These are phyloP conservation scores for Geosmithia putterillii DNA, from an alignment of 2,329 filamentous ascomycete genomes.

Conservation along the genomic window DNA sequence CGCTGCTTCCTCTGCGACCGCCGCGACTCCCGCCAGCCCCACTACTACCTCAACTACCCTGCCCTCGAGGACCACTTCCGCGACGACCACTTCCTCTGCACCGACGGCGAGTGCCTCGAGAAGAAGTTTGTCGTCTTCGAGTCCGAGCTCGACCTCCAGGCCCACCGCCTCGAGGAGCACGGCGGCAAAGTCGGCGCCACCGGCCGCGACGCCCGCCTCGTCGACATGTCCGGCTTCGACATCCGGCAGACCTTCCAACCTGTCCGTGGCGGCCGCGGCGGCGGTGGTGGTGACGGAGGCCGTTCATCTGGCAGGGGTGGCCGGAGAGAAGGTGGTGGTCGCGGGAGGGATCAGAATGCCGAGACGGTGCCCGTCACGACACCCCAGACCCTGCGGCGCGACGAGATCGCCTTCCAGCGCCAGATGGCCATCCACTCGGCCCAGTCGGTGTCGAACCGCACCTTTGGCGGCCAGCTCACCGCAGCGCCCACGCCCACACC, in stretches of 20 bases:
- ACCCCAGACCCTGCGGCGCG: constrained; percentile 68
- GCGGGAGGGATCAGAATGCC: constrained; percentile 77
- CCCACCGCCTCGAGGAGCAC: constrained; percentile 78
- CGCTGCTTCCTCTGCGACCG: constrained; percentile 90
- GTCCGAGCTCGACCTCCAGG: constrained; percentile 88
- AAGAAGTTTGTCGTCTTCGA: constrained; percentile 98
- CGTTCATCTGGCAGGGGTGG: constrained; percentile 21
- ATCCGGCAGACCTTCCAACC: constrained; percentile 60
- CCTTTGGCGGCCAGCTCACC: constrained; percentile 76
- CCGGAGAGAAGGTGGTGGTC: constrained; percentile 25
- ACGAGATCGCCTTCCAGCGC: constrained; percentile 83
- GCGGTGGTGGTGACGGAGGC: constrained; percentile 22
- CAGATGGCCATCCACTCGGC: constrained; percentile 85
- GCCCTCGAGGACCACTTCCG: constrained; percentile 77
- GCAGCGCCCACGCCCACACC: constrained; percentile 12
- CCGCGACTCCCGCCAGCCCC: constrained; percentile 54
- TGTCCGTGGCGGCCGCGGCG: constrained; percentile 34
- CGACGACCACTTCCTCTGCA: constrained; percentile 76
- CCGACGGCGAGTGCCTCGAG: constrained; percentile 78
- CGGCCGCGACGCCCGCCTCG: constrained; percentile 67
- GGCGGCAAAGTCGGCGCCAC: constrained; percentile 54
- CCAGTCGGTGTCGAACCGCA: constrained; percentile 66
- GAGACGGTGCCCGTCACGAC: constrained; percentile 67
- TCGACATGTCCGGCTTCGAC: constrained; percentile 82
- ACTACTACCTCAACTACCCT: constrained; percentile 87